A percentile compares a stretch with the other conserved stretches of the same genome.
Conservation (phyloP, 257 asterid genomes). For the Capsicum baccatum region DNA sequence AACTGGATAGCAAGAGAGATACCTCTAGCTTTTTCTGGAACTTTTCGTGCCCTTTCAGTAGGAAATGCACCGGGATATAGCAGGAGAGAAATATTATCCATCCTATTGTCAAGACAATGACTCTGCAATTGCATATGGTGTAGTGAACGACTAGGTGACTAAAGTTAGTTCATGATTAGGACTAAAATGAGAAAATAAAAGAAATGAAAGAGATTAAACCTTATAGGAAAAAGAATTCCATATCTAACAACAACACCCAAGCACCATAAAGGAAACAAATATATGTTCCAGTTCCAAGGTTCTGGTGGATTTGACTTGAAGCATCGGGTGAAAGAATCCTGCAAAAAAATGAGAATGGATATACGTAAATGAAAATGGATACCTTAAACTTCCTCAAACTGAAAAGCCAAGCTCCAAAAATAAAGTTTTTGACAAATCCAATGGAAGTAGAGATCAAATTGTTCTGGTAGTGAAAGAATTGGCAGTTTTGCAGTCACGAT, state of each 20-base stretch:
- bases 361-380: neutral
- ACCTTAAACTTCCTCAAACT: slow-evolving; percentile 21
- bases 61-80: slow-evolving; percentile 92
- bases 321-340: slow-evolving; percentile 98
- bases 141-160: neutral
- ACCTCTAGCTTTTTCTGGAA: slow-evolving; percentile 90
- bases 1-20: slow-evolving; percentile 29
- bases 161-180: neutral
- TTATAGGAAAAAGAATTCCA: slow-evolving; percentile 79
- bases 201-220: slow-evolving; percentile 47
- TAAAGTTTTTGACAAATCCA: neutral
- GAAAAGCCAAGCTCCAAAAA: slow-evolving; percentile 3
- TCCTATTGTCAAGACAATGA: slow-evolving; percentile 80
- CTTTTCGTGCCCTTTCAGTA: slow-evolving; percentile 88
- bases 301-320: slow-evolving; percentile 97
- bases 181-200: neutral
- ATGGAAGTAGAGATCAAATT: neutral
- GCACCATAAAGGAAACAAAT: slow-evolving; percentile 98
- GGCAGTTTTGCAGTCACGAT: neutral
- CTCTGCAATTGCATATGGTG: slow-evolving; percentile 59
- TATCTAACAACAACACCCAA: slow-evolving; percentile 91
- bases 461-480: neutral
- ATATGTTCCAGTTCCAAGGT: slow-evolving; percentile 95
- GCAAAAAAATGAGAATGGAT: slow-evolving; percentile 26
- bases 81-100: slow-evolving; percentile 92